Base-by-base conservation (phyloP, 805 yeast genomes). In the Candida insectalens region DNA sequence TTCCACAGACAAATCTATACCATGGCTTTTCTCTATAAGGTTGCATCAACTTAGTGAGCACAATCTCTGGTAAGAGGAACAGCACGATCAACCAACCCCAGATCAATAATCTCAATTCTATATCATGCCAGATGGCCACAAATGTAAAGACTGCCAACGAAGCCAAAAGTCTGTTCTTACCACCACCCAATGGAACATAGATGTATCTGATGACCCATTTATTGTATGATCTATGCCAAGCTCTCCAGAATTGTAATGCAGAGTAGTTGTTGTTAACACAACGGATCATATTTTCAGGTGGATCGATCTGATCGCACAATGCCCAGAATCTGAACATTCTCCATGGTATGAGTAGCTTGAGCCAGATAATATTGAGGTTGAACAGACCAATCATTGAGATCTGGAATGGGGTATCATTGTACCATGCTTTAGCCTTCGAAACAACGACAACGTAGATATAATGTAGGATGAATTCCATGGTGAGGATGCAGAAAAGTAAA, bases 51-150 rank as follows among this genome's bases (percentile, higher is more conserved):
- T 59, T 42, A 3, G 84, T 71, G 12, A 83, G 79, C 9, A 72
- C 50, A 33, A 85, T 70, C 53, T 92, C 98, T 0, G 98, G 98
- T 4, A 88, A 46, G 29, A 92, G 68, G 51, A 89, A 89, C 15
- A 89, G 44, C 4, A 92, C 96, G 34, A 89, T 68, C 19, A 84
- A 59, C 96, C 96, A 88, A 8, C 99, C 97, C 99, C 99, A 92
- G 36, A 89, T 60, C 32, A 92, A 61, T 33, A 92, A 61, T 41
- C 76, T 77, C 49, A 92, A 67, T 57, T 92, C 88, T 43, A 92
- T 88, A 51, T 92, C 99, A 60, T 92, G 99, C 99, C 99, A 92
- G 20, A 92, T 63, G 3, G 98, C 97, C 16, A 92, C 98, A 59
- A 92, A 92, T 12, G 94, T 74, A 53, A 92, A 92, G 12, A 89